Percentiles rank a stretch among this genome's conserved stretches.
phyloP scores from a whole-genome alignment of 352 stramenopile species.

The Phytopythium boreale region DNA sequence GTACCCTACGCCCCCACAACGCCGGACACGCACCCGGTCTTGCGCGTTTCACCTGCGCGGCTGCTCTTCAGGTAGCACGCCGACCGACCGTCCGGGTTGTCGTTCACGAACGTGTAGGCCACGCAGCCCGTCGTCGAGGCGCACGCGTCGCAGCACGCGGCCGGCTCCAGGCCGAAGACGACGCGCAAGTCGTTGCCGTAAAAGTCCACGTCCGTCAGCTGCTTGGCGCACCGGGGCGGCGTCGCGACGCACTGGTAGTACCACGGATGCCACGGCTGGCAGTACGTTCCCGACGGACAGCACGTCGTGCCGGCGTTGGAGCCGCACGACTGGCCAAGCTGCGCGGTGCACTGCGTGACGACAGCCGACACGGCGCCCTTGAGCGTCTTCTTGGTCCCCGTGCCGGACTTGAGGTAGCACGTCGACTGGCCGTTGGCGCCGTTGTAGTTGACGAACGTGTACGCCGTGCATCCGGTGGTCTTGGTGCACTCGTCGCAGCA shows the following conservation, averaged over 20 bases:
- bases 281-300: constrained; percentile 21
- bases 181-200: constrained; percentile 19
- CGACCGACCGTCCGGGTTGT: constrained; percentile 39
- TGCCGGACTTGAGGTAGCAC: constrained; percentile 38
- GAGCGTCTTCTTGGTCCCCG: constrained; percentile 12
- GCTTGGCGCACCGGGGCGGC: constrained; percentile 13
- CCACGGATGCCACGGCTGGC: constrained; percentile 20
- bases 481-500: constrained; percentile 42
- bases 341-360: constrained; percentile 8
- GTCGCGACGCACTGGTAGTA: constrained; percentile 22
- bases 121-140: constrained; percentile 15
- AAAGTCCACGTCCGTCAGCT: constrained; percentile 14
- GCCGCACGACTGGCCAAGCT: constrained; percentile 4
- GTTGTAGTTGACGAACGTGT: constrained; percentile 45
- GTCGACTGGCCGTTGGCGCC: constrained; percentile 17
- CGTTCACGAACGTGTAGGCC: constrained; percentile 32
- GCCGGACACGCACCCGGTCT: constrained; percentile 38
- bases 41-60: constrained; percentile 12
- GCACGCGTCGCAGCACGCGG: constrained; percentile 15
- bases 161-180: constrained; percentile 10
- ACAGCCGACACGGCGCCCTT: not conserved
- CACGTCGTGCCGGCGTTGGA: constrained; percentile 10
- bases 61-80: constrained; percentile 57
- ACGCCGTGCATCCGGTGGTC: constrained; percentile 40
- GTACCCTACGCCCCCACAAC: not conserved